phyloP scores from a whole-genome alignment of 768 basidiomycete species.

The Phanerodontia chrysosporium region DNA sequence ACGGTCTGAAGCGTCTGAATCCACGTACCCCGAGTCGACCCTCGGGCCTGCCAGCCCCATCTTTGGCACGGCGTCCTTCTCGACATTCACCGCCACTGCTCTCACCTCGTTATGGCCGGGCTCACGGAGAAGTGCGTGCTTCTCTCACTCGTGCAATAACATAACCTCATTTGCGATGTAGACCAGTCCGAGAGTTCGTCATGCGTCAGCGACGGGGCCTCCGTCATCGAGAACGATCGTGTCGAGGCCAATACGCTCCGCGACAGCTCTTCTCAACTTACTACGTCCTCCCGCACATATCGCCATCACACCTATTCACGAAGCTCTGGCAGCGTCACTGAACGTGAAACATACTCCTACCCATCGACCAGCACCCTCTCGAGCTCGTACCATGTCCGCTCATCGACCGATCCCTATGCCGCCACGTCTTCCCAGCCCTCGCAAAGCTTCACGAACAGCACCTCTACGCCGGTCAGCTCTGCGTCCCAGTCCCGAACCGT shows the following conservation, averaged over 20 bases:
- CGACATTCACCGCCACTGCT: slow-evolving; percentile 43
- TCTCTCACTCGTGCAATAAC: not conserved
- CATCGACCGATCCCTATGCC: not conserved
- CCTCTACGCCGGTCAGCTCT: not conserved
- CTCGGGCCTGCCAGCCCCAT: slow-evolving; percentile 51
- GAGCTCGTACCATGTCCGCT: not conserved
- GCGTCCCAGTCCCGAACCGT: not conserved
- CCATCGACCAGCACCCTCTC: not conserved
- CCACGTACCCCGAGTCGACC: slow-evolving; percentile 16
- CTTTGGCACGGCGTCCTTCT: slow-evolving; percentile 57
- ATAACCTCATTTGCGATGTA: slow-evolving; percentile 21
- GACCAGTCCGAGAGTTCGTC: slow-evolving; percentile 42
- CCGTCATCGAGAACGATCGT: slow-evolving; percentile 30
- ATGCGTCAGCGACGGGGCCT: slow-evolving; percentile 41
- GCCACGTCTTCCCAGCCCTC: not conserved
- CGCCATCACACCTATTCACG: not conserved
- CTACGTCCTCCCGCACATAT: not conserved
- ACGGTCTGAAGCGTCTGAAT: not conserved
- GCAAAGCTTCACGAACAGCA: not conserved
- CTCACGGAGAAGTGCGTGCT: slow-evolving; percentile 22
- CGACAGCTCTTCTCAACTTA: not conserved
- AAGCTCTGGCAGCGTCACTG: not conserved
- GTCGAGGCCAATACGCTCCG: slow-evolving; percentile 33
- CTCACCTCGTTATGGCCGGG: slow-evolving; percentile 57
- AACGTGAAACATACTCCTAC: not conserved